Base-by-base conservation (phyloP, 2,329 filamentous ascomycete species). In the Teratosphaeria gauchensis region DNA sequence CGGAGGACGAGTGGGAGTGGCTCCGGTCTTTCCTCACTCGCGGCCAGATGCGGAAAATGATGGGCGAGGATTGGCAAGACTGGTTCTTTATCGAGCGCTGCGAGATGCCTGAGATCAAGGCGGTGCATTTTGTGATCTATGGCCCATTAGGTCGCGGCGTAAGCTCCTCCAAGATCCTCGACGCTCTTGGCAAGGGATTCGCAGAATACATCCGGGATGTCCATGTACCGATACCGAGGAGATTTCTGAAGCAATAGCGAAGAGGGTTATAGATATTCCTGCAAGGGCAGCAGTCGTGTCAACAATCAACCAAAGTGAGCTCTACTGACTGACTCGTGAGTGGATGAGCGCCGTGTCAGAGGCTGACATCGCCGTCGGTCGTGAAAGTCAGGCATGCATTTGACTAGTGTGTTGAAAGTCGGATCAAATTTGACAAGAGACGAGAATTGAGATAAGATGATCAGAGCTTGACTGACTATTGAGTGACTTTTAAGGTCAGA, bases 111-210 rank as follows among this genome's bases (percentile, higher is more conserved):
- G 66, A 71, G 16, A 70, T 76, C 21, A 63, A 65, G 30, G 73
- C 74, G 2, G 73, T 77, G 51, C 74, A 77, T 62, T 75, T 76
- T 30, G 64, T 66, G 14, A 56, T 68, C 3, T 67, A 66, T 55
- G 66, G 64, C 3, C 62, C 61, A 4, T 52, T 68, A 9, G 66
- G 63, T 24, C 56, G 66, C 58, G 66, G 66, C 28, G 61, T 67
- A 42, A 65, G 61, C 16, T 63, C 60, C 53, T 64, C 61, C 14
- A 66, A 59, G 54, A 56, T 65, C 16, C 55, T 68, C 31, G 66
- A 68, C 56, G 59, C 58, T 6, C 57, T 66, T 12, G 66, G 66
- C 3, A 68, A 68, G 53, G 52, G 52, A n/a, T 53, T 53, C 31
- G 52, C 12, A 14, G 52, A 32, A n/a, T 53, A 31, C 21, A 53